Percentiles rank a stretch among this genome's conserved stretches.
Conservation (phyloP, 305 asterid species). For the Ilex paraguariensis region DNA sequence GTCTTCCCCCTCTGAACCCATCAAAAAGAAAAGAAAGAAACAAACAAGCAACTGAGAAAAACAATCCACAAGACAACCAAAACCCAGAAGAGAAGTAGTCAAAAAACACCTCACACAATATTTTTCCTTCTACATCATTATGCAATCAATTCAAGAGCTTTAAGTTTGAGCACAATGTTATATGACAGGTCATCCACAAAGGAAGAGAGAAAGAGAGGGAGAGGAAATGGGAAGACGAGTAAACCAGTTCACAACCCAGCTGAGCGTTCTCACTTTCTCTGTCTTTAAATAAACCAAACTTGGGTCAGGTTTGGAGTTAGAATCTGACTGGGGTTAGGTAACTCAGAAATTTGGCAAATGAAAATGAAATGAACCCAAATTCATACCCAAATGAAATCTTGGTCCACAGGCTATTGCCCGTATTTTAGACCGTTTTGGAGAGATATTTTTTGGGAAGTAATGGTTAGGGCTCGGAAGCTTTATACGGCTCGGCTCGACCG, state of each 20-base stretch:
- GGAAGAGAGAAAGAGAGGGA: conserved; percentile 15
- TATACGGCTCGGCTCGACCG: conserved; percentile 15
- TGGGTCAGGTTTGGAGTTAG: conserved; percentile 49
- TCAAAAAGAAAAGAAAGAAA: background rate
- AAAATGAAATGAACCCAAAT: conserved; percentile 62
- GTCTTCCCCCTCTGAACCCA: conserved; percentile 49
- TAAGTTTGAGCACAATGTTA: conserved; percentile 18
- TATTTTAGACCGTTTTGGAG: conserved; percentile 22
- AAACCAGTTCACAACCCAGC: conserved; percentile 40
- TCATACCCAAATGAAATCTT: conserved; percentile 52
- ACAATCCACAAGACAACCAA: background rate
- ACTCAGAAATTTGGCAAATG: conserved; percentile 19
- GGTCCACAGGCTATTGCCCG: conserved; percentile 36
- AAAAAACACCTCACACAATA: conserved; percentile 10
- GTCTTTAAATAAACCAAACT: conserved; percentile 59
- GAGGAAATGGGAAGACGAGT: conserved; percentile 11
- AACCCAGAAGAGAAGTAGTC: background rate
- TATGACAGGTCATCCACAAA: conserved; percentile 35
- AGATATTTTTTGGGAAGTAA: conserved; percentile 13
- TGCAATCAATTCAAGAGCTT: conserved; percentile 37
- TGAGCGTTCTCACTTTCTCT: conserved; percentile 35
- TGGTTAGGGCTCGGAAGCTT: conserved; percentile 27
- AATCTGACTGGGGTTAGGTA: conserved; percentile 65
- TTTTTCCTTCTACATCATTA: conserved; percentile 33
- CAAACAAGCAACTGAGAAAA: too few species aligned